Evolutionary conservation across 805 yeast genomes (phyloP), one percentile per base, ranked within the genome.

Genomic region (Maudiozyma serrabonitensis): DNA sequence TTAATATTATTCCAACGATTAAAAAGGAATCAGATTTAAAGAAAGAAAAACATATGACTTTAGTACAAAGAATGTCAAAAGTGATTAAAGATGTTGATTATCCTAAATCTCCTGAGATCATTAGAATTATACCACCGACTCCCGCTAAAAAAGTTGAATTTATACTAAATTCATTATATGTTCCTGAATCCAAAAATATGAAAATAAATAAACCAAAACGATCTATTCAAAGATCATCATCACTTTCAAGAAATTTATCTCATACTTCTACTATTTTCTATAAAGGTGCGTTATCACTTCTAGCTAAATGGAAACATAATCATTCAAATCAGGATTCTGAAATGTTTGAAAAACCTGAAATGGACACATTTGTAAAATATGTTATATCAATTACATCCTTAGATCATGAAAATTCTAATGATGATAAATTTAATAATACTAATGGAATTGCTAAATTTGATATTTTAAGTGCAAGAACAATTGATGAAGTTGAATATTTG

Each of bases 401-500:
- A 23, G 62, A 62, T 38, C 49, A 46, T 21, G 55, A 54, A 41
- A 25, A 25, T 8, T 41, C 43, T 28, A 28, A 6, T 28, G 32
- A 28, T 28, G 32, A 28, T 9, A 8, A 6, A 28, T 4, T 28
- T 28, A 23, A 26, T 2, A 41, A 32, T 11, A 48, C 46, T 11
- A 41, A 15, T 25, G 15, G 25, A 26, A 48, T 56, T n/a, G 55
- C 66, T 2, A 75, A 80, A 54, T 73, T 80, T 51, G 91, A 84
- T 63, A 68, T 82, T 8, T 64, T 85, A 50, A 80, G 87, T 62
- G 87, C 87, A 2, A 70, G 88, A 59, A 80, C 85, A 2, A 74
- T 83, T 26, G 84, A 80, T 55, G 90, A 85, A 60, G 75, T 82
- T 44, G 84, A 81, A 57, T 74, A 66, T 52, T 64, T 80, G 44